phyloP scores from a whole-genome alignment of 1,284 basidiomycete genomes.

The Leccinum insigne region DNA sequence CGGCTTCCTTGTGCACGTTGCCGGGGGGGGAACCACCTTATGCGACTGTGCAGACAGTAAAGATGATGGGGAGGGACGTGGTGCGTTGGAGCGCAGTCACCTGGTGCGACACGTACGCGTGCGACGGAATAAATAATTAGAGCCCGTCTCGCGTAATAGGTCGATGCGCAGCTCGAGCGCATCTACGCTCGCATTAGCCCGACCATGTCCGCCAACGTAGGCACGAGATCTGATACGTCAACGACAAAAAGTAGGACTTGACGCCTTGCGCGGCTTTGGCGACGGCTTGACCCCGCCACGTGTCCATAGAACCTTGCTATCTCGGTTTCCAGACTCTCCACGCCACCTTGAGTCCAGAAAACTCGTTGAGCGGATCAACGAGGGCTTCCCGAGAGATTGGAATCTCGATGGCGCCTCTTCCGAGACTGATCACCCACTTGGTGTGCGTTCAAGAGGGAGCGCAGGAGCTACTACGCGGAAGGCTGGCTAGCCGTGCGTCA shows the following conservation, averaged over 20 bases:
- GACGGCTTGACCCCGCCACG: slow-evolving; percentile 72
- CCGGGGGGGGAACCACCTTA: too few relatives aligned
- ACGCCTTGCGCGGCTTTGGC: slow-evolving; percentile 39
- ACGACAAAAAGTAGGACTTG: slow-evolving; percentile 88
- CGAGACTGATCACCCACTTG: slow-evolving; percentile 85
- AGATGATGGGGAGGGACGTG: slow-evolving; percentile 87
- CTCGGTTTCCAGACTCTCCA: slow-evolving; percentile 30
- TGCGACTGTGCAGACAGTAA: slow-evolving; percentile 76
- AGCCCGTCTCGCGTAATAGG: slow-evolving; percentile 62
- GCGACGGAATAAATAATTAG: slow-evolving; percentile 53
- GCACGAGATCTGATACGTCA: slow-evolving; percentile 89
- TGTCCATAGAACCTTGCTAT: slow-evolving; percentile 88
- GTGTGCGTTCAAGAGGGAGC: slow-evolving; percentile 61
- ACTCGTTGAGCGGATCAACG: too few relatives aligned
- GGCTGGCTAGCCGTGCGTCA: slow-evolving; percentile 72
- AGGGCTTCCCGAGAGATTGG: too few relatives aligned
- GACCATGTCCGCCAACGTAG: slow-evolving; percentile 70
- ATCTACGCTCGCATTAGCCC: slow-evolving; percentile 84
- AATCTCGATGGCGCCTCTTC: slow-evolving; percentile 33
- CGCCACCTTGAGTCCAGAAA: too few relatives aligned
- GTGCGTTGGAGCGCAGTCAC: slow-evolving; percentile 78
- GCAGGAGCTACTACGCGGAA: slow-evolving; percentile 69
- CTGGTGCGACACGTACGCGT: slow-evolving; percentile 80
- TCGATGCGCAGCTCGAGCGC: slow-evolving; percentile 95
- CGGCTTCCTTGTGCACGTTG: too few relatives aligned